A percentile compares a stretch with the other conserved stretches of the same genome.
These are phyloP conservation scores for Phlyctochytrium bullatum DNA, from an alignment of 192 early-diverging fungal species.

Conservation along the genomic window DNA sequence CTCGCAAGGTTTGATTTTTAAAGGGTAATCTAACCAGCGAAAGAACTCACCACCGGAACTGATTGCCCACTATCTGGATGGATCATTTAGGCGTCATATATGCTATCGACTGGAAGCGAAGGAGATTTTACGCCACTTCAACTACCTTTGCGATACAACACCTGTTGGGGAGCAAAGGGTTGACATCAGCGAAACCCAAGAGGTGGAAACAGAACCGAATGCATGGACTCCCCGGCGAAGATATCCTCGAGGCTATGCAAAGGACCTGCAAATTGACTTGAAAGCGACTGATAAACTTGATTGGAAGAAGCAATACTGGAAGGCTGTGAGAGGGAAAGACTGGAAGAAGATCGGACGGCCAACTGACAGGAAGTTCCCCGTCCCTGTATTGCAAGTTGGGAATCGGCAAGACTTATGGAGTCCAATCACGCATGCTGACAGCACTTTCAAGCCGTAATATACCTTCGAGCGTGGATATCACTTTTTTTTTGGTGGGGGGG, in stretches of 20 bases:
- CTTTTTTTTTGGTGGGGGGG: no score
- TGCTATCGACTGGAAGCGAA: slow-evolving; percentile 9
- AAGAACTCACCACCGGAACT: slow-evolving; percentile 22
- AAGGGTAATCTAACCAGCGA: no score
- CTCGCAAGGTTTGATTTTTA: slow-evolving; percentile 6
- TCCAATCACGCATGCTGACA: no score
- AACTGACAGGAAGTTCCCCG: slow-evolving; percentile 19
- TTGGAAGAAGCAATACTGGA: slow-evolving; percentile 9
- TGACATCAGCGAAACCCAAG: slow-evolving; percentile 13
- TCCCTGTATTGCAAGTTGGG: slow-evolving; percentile 17
- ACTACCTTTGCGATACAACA: slow-evolving; percentile 33
- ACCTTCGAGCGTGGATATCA: no score
- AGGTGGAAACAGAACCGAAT: slow-evolving; percentile 14
- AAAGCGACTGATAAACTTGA: slow-evolving; percentile 12
- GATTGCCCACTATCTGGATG: slow-evolving; percentile 31
- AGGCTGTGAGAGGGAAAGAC: slow-evolving; percentile 16
- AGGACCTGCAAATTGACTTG: slow-evolving; percentile 17
- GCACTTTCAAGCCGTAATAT: no score
- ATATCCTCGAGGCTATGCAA: slow-evolving; percentile 1
- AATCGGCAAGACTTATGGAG: slow-evolving; percentile 18
- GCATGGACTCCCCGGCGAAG: slow-evolving; percentile 11
- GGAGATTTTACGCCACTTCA: slow-evolving; percentile 19
- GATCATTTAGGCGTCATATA: slow-evolving; percentile 14
- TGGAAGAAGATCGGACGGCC: slow-evolving; percentile 27
- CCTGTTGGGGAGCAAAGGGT: slow-evolving; percentile 16